Evolutionary conservation across 78 protist species (phyloP), one percentile per base, ranked within the genome.

Genomic region (Dictyostelium purpureum): DNA sequence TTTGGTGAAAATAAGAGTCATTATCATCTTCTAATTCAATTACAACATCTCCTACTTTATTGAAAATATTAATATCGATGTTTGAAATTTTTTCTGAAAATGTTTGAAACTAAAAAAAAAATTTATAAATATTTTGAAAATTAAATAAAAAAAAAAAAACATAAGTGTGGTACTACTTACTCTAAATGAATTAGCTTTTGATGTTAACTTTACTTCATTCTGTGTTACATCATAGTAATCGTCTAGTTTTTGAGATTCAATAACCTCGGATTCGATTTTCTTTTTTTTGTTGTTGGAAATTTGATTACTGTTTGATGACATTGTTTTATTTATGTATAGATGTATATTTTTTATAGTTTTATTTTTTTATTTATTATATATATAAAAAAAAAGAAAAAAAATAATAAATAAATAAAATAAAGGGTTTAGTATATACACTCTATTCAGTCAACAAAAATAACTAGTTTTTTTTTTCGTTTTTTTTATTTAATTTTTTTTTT

Each of bases 1-100:
- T 59, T 77, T 73, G 71, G 19, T 73, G 67, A 31, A 85, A 85
- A 37, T 85, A 85, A 10, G 83, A 73, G 35, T 85, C 92, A 31
- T 73, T 85, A 21, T 85, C 92, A 33, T 73, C 66, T 31, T 85
- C 77, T 37, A 85, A 54, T 66, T 85, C 92, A 9, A 85, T 73
- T 6, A 85, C 24, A 2, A 56, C 28, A 59, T 85, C 92, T 11
- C 92, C 92, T 24, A 73, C 80, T 59, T 73, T 85, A 28, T 33
- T 31, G 26, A 85, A 85, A 16, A 73, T 85, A 59, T 70, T 73
- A 7, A 85, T 85, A 59, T 85, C 92, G n/a, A 85, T 65, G 12
- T 52, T 85, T 70, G 83, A 40, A 9, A 85, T 73, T 69, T 85
- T 70, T 59, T 70, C 92, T 42, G 74, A 38, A 73, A 85, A 85